phyloP scores from a whole-genome alignment of 768 basidiomycete genomes.

The Suillus clintonianus region DNA sequence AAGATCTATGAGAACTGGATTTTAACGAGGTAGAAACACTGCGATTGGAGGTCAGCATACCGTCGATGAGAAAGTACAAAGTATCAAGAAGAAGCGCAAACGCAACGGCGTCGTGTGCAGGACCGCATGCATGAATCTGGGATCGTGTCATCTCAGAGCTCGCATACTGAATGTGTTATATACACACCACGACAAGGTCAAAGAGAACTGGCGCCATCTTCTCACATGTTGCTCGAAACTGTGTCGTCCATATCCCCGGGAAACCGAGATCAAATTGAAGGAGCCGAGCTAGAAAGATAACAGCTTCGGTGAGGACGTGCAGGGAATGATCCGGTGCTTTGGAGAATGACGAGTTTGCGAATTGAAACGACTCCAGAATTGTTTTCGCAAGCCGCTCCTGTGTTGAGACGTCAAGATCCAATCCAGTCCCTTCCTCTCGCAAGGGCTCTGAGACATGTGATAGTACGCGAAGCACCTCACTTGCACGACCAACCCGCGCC shows the following conservation, averaged over 20 bases:
- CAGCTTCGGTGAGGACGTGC: conserved; percentile 38
- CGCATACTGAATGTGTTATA: conserved; percentile 1
- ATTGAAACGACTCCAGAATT: conserved; percentile 47
- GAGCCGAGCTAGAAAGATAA: conserved; percentile 63
- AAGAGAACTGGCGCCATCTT: conserved; percentile 47
- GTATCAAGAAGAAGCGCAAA: conserved; percentile 77
- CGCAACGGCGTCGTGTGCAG: conserved; percentile 52
- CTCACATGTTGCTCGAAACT: conserved; percentile 47
- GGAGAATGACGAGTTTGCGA: conserved; percentile 39
- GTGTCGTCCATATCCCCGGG: conserved; percentile 54
- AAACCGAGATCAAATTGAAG: conserved; percentile 77
- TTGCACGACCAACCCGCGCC: conserved; percentile 53
- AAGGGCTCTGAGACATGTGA: conserved; percentile 70
- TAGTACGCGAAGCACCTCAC: conserved; percentile 70
- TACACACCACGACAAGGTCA: conserved; percentile 52
- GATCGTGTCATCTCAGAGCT: conserved; percentile 8
- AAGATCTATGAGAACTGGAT: conserved; percentile 49
- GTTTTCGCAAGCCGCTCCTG: conserved; percentile 61
- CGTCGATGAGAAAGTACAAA: conserved; percentile 71
- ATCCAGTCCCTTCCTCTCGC: conserved; percentile 46
- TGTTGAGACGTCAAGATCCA: conserved; percentile 46
- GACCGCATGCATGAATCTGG: conserved; percentile 58
- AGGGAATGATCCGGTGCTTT: conserved; percentile 19
- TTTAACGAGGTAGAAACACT: not conserved
- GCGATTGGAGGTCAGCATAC: conserved; percentile 36